A percentile compares a stretch with the other conserved stretches of the same genome.
These are phyloP conservation scores for Chlorella vulgaris DNA, from an alignment of 139 green algal genomes.

Conservation along the genomic window DNA sequence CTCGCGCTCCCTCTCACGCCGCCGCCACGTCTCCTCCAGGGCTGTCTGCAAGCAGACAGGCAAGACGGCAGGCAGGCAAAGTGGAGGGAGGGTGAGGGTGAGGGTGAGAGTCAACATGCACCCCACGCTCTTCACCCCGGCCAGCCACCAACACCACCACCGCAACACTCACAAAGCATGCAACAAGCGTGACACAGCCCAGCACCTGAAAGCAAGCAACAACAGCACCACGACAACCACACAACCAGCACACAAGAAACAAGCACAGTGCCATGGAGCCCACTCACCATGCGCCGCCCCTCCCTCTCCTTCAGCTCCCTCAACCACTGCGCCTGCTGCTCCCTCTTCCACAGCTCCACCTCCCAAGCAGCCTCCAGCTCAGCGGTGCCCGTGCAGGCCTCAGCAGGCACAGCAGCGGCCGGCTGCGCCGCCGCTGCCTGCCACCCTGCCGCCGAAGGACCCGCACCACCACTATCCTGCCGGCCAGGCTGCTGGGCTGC, in stretches of 20 bases:
- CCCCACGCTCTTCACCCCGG: too few species aligned
- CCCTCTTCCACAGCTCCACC: conserved; percentile 47
- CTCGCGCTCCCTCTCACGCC: conserved; percentile 39
- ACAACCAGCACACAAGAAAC: background rate
- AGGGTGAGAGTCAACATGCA: background rate
- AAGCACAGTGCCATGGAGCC: background rate
- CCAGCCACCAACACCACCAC: too few species aligned
- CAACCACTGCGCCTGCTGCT: conserved; percentile 46
- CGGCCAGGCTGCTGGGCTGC: too few species aligned
- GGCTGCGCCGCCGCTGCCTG: too few species aligned
- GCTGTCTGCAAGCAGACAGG: conserved; percentile 19
- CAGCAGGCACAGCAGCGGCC: background rate
- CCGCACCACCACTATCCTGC: too few species aligned
- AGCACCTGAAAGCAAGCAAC: too few species aligned
- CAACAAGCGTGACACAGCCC: too few species aligned
- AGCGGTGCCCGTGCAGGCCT: background rate
- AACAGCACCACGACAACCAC: background rate
- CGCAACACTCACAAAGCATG: too few species aligned
- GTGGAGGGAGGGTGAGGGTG: background rate
- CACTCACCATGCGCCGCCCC: conserved; percentile 46
- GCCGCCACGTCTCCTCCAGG: conserved; percentile 54
- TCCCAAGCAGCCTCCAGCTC: conserved; percentile 58
- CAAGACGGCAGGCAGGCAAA: too few species aligned
- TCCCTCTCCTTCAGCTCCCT: conserved; percentile 41
- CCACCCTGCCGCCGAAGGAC: background rate